phyloP scores from a whole-genome alignment of 257 asterid genomes.

The Thymus quinquecostatus region DNA sequence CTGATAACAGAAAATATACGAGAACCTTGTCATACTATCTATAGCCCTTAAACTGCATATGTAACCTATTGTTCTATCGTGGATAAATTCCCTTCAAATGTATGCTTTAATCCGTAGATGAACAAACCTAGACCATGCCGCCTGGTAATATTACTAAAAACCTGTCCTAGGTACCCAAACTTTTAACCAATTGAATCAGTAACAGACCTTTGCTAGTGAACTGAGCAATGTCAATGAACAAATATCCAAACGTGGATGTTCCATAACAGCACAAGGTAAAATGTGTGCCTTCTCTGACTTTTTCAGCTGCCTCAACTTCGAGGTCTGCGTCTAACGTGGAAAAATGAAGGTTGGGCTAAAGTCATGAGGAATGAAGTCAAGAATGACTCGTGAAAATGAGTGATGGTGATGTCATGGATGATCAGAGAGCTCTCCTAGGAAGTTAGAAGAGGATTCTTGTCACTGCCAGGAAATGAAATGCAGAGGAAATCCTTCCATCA shows the following conservation, averaged over 20 bases:
- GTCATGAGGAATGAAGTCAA: conserved; percentile 63
- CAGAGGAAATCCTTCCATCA: conserved; percentile 59
- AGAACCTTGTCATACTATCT: background rate
- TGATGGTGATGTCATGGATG: conserved; percentile 68
- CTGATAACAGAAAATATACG: conserved; percentile 30
- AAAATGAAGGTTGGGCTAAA: conserved; percentile 60
- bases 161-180: conserved; percentile 49
- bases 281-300: conserved; percentile 60
- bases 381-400: conserved; percentile 54
- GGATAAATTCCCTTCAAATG: conserved; percentile 29
- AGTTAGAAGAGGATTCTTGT: conserved; percentile 54
- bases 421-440: conserved; percentile 59
- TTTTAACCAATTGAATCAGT: conserved; percentile 52
- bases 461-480: conserved; percentile 66
- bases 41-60: conserved; percentile 6
- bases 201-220: conserved; percentile 70
- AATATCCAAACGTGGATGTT: conserved; percentile 60
- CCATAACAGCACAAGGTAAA: conserved; percentile 51
- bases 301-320: conserved; percentile 62
- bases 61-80: conserved; percentile 4
- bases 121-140: conserved; percentile 41
- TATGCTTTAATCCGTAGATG: conserved; percentile 30
- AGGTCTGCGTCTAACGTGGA: conserved; percentile 61
- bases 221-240: conserved; percentile 63
- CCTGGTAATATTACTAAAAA: conserved; percentile 42